Evolutionary conservation across 306 rosid species (phyloP), one percentile per base, ranked within the genome.

Genomic region (Ochetophila trinervis): DNA sequence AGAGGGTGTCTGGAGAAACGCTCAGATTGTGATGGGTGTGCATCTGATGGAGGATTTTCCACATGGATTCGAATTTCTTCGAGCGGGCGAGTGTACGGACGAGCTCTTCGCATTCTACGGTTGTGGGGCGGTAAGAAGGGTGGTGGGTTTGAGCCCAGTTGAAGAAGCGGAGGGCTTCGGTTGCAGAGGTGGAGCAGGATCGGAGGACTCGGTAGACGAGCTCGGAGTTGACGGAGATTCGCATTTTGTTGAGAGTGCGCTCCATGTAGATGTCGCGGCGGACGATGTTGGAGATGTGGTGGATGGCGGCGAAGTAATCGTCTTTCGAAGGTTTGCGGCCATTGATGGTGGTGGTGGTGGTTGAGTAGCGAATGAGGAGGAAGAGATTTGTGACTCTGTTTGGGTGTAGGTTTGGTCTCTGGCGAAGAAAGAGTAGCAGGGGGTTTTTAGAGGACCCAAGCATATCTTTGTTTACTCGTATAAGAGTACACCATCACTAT

Each of bases 191-290:
- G 52, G 90, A 86, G 74, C 92, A 89, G 13, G 96, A 80, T 40
- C 92, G 98, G 61, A 92, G 95, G 48, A 89, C 95, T 20, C 98
- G 89, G 80, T 72, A 89, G 73, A 92, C 96, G 34, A 92, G 87
- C 54, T 92, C 98, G 24, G 98, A 89, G 36, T 89, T 82, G 74
- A 92, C 68, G 63, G 82, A 62, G 65, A 89, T 75, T 17, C 67
- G 82, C 56, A 92, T 87, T 86, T 89, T 92, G 87, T 89, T 92
- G 78, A 92, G 96, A 21, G 95, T 92, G 18, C 98, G 92, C 53
- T 92, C 98, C 79, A 92, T 27, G 90, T 82, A 92, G 87, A 87
- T 79, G 74, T 91, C 96, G 32, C 95, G 91, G 7, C 94, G 92
- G 34, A 91, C 95, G 45, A 89, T 84, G 81, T 91, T 87, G n/a